phyloP scores from a whole-genome alignment of 495 filamentous ascomycete species.

The Lentithecium fluviatile region DNA sequence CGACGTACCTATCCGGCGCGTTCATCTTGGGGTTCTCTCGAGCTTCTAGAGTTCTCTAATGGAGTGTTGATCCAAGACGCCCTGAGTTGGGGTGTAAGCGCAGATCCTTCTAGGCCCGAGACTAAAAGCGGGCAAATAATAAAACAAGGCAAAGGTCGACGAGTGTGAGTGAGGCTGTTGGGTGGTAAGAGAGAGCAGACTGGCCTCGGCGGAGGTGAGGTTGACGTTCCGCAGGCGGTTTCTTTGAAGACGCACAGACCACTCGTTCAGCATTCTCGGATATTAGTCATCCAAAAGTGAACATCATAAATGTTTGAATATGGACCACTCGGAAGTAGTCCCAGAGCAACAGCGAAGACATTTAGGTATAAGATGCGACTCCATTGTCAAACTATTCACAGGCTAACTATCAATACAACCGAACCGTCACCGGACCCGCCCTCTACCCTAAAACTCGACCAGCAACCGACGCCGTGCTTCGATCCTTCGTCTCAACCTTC shows the following conservation, averaged over 20 bases:
- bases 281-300: neutral
- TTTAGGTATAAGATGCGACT: no score
- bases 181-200: neutral
- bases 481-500: conserved; percentile 84
- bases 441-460: conserved; percentile 61
- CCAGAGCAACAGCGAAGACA: no score
- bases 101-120: no score
- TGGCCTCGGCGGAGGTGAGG: neutral
- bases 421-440: neutral
- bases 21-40: conserved; percentile 55
- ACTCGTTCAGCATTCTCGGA: neutral
- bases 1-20: conserved; percentile 65
- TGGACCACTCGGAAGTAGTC: no score
- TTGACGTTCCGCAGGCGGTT: neutral
- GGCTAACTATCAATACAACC: conserved; percentile 12
- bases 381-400: conserved; percentile 17
- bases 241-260: neutral
- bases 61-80: neutral
- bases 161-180: neutral
- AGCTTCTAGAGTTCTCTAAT: neutral
- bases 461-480: conserved; percentile 65
- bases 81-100: no score
- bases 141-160: neutral
- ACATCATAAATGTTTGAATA: no score
- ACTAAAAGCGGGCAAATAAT: neutral